These are phyloP conservation scores for Huiozyma naganishii DNA, from an alignment of 805 yeast genomes.

Conservation along the genomic window DNA sequence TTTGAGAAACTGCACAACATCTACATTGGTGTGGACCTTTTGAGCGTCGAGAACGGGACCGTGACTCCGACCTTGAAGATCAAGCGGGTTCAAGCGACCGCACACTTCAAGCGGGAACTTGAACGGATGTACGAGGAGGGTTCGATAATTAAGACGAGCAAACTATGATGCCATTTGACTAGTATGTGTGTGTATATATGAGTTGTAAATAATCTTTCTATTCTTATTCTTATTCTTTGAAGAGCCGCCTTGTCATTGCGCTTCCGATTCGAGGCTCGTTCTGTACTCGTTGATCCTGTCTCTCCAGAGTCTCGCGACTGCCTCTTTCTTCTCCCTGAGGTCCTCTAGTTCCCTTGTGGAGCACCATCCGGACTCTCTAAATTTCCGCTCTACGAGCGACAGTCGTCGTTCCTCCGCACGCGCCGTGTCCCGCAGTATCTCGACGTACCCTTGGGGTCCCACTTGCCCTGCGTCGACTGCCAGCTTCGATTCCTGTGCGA, in stretches of 20 bases:
- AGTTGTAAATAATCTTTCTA: neutral
- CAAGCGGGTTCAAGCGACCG: slow-evolving; percentile 40
- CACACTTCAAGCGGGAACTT: slow-evolving; percentile 32
- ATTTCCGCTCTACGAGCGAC: slow-evolving; percentile 15
- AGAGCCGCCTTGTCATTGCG: neutral
- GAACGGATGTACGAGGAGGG: slow-evolving; percentile 42
- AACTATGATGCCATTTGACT: slow-evolving; percentile 3
- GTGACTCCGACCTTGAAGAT: slow-evolving; percentile 60
- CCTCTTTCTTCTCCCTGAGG: slow-evolving; percentile 18
- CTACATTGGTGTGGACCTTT: slow-evolving; percentile 44
- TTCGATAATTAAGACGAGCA: slow-evolving; percentile 22
- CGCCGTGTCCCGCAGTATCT: slow-evolving; percentile 17
- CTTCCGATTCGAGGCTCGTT: neutral
- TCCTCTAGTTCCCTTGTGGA: slow-evolving; percentile 17
- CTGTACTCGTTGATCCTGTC: slow-evolving; percentile 15
- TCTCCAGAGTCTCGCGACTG: slow-evolving; percentile 24
- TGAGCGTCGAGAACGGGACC: slow-evolving; percentile 48
- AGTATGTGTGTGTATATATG: neutral
- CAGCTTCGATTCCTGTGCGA: slow-evolving; percentile 4
- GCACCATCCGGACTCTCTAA: slow-evolving; percentile 22
- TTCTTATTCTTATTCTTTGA: neutral
- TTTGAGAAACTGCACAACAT: slow-evolving; percentile 55
- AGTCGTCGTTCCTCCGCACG: slow-evolving; percentile 21
- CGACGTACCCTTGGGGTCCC: slow-evolving; percentile 17
- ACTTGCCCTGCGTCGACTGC: slow-evolving; percentile 5